Conservation (phyloP, 2,329 filamentous ascomycete genomes). For the Fusarium oligoseptatum region DNA sequence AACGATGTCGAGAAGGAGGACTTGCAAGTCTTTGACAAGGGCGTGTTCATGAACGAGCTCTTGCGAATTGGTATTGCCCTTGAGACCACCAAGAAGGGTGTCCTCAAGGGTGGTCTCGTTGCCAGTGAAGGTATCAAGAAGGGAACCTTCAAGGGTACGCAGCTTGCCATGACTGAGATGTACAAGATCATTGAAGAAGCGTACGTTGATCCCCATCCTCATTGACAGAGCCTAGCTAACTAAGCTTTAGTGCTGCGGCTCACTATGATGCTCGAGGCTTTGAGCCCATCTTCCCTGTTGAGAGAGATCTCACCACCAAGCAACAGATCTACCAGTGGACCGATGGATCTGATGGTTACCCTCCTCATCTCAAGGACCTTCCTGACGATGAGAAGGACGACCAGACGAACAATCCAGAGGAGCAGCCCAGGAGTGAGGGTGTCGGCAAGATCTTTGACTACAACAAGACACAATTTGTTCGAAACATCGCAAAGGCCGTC, state of each 20-base stretch:
- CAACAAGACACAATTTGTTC: background rate
- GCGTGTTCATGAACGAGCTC: constrained; percentile 32
- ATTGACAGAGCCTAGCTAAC: background rate
- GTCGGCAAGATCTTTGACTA: constrained; percentile 24
- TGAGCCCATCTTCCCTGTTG: constrained; percentile 19
- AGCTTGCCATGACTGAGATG: constrained; percentile 26
- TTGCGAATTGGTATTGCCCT: constrained; percentile 19
- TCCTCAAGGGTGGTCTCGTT: constrained; percentile 5
- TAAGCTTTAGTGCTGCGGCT: background rate
- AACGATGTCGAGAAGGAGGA: constrained; percentile 13
- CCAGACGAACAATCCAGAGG: background rate
- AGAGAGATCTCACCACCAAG: constrained; percentile 17
- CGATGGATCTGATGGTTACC: constrained; percentile 7
- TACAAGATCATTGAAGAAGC: constrained; percentile 29
- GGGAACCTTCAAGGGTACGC: constrained; percentile 24
- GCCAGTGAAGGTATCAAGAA: constrained; percentile 7
- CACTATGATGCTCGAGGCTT: constrained; percentile 11
- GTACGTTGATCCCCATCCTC: background rate
- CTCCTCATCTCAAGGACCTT: constrained; percentile 22
- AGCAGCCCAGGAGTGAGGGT: background rate
- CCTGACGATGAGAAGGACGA: background rate
- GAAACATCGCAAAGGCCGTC: background rate
- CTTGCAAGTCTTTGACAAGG: constrained; percentile 26
- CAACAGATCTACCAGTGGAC: constrained; percentile 26
- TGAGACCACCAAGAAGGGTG: constrained; percentile 9